Base-by-base conservation (phyloP, 768 basidiomycete genomes). In the Lactarius vividus region DNA sequence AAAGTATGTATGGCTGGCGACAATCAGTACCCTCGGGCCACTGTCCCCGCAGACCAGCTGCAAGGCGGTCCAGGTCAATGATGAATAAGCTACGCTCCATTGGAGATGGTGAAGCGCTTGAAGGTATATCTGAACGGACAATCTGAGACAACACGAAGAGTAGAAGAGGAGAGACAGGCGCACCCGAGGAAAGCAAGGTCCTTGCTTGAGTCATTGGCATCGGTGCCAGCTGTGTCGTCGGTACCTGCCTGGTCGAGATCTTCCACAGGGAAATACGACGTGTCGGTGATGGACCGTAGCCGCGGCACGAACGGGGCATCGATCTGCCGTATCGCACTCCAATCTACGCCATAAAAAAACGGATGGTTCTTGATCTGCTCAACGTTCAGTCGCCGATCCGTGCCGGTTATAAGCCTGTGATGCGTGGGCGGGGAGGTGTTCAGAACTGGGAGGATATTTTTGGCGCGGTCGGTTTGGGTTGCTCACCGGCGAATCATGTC, bases 301-400 rank as follows among this genome's bases (percentile, higher is more conserved):
- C 94, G 92, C 23, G 97, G 96, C n/a, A 99, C 88, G 76, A 98
- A 98, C 6, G 96, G 97, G 4, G 95, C 86, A 72, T 96, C 94
- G 67, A 99, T 96, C 44, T 85, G 83, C 29, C 94, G 87, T 73
- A 98, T 92, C 7, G 82, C 80, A 16, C 82, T 80, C 97, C 96
- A 99, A 74, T 96, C 94, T 40, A 98, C 97, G 35, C 96, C 97
- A 72, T 91, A 90, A 77, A 96, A 96, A 81, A 98, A 98, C 0
- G 91, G 85, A 73, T 98, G 96, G 11, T 79, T 82, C 79, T 93
- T 97, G 74, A 97, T 91, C 74, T 96, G 90, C 29, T 96, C 95
- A 49, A 92, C 85, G 59, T 74, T 84, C 71, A 95, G 73, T 61
- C 96, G 85, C 65, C 83, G 82, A 71, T 98, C 94, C 13, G 88